phyloP scores from a whole-genome alignment of 345 rosid genomes.

The Eucalyptus shirleyi region DNA sequence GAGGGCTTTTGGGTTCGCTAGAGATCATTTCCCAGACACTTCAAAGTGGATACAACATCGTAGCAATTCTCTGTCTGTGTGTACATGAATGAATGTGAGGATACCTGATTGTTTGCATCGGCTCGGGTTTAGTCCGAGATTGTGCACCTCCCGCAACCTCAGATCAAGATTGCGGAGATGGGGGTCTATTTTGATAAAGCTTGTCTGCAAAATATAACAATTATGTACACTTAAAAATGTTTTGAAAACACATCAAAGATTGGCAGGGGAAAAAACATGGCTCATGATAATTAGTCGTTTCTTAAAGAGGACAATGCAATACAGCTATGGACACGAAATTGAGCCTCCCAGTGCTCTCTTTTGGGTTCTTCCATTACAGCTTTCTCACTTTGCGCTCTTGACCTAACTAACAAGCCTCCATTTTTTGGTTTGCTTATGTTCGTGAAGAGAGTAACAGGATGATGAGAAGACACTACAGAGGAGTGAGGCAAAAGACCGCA shows the following conservation, averaged over 20 bases:
- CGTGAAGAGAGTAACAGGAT: conserved; percentile 19
- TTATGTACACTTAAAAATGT: neutral
- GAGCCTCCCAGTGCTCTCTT: neutral
- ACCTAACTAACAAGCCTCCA: neutral
- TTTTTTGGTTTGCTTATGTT: neutral
- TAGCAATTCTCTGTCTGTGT: too few species aligned
- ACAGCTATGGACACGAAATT: neutral
- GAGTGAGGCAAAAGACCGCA: conserved; percentile 87
- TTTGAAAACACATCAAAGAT: neutral
- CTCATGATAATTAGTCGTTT: neutral
- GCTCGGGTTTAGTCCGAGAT: neutral
- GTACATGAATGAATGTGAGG: too few species aligned
- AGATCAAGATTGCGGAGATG: neutral
- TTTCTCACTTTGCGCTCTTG: neutral
- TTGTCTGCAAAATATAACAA: too few species aligned
- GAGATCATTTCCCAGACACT: too few species aligned
- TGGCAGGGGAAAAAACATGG: neutral
- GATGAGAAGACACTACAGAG: conserved; percentile 59
- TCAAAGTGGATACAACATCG: fast-evolving
- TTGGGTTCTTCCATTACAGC: neutral
- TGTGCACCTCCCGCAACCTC: neutral
- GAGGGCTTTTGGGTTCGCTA: too few species aligned
- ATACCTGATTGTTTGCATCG: too few species aligned
- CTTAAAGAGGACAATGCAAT: neutral
- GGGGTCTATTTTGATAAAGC: neutral